Conservation (phyloP, 2,329 filamentous ascomycete genomes). For the Trichoderma sp. region DNA sequence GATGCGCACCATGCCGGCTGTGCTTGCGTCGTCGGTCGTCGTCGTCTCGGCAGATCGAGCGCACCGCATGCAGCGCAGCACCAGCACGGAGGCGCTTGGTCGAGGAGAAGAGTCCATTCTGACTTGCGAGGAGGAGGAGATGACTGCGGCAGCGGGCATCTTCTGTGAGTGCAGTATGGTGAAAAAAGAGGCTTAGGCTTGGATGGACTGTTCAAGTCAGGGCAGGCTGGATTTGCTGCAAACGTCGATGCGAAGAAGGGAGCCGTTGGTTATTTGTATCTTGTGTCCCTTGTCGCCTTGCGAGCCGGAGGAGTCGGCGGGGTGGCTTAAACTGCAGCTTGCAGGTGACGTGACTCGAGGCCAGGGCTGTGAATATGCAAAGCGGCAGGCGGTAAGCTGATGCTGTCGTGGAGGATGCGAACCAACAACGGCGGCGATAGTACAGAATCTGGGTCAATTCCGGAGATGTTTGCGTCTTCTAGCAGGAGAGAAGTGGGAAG, state of each 20-base stretch:
- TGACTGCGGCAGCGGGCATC: constrained; percentile 23
- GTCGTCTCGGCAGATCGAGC: constrained; percentile 62
- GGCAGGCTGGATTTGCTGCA: background rate
- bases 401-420: background rate
- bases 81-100: constrained; percentile 57
- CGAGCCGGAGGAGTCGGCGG: background rate
- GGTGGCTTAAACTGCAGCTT: constrained; percentile 16
- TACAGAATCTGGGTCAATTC: background rate
- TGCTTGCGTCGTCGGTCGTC: constrained; percentile 58
- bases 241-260: background rate
- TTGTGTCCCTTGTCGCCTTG: background rate
- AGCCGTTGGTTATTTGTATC: constrained; percentile 12
- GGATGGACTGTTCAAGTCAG: background rate
- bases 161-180: background rate
- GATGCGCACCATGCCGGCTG: constrained; percentile 65
- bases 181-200: background rate
- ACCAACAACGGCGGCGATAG: background rate
- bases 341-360: constrained; percentile 16
- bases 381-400: constrained; percentile 11
- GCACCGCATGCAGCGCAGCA: constrained; percentile 64
- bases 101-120: constrained; percentile 53
- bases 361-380: constrained; percentile 10
- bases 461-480: background rate
- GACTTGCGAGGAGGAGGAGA: constrained; percentile 41
- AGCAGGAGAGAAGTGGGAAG: background rate